Base-by-base conservation (phyloP, 2,329 filamentous ascomycete genomes). In the Phaeosphaeriaceae sp. region DNA sequence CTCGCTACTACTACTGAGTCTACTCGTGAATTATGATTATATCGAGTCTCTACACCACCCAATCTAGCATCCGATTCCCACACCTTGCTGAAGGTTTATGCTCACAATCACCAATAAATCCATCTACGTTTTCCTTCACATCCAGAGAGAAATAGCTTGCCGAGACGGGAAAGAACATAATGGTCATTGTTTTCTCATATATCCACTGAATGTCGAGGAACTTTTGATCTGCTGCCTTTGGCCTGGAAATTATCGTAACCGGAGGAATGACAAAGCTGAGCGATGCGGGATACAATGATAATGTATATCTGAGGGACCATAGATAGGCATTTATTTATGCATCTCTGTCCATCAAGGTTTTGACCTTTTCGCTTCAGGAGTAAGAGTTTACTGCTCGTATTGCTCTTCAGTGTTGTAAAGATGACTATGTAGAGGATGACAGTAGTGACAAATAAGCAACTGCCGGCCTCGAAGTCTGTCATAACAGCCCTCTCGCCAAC, bases 131-230 rank as follows among this genome's bases (percentile, higher is more conserved):
- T n/a, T n/a, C n/a, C n/a, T n/a, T n/a, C n/a, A n/a, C n/a, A n/a
- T n/a, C n/a, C n/a, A n/a, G n/a, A n/a, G n/a, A n/a, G 35, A 43
- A 13, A 17, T n/a, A 21, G 35, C 8, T 45, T 62, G n/a, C 61
- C 9, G 58, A 43, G 3, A 63, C 58, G 4, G 63, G 59, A 13
- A 56, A 33, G 41, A 64, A 63, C 9, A 63, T 38, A n/a, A 57
- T 46, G 1, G 54, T 50, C 2, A 59, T 54, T 15, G 64, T 61
- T 29, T 64, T 61, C 9, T 60, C 63, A 53, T 64, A 62, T 1
- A 56, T 55, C 58, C 56, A 64, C 12, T 61, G 42, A 4, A 33
- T 44, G 23, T 63, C 63, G 1, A 37, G 3, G 32, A 53, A 57
- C 6, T 44, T 35, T 7, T 50, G 48, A n/a, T 54, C 55, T 23